Base-by-base conservation (phyloP, 352 stramenopile species). In the Globisporangium lucens region DNA sequence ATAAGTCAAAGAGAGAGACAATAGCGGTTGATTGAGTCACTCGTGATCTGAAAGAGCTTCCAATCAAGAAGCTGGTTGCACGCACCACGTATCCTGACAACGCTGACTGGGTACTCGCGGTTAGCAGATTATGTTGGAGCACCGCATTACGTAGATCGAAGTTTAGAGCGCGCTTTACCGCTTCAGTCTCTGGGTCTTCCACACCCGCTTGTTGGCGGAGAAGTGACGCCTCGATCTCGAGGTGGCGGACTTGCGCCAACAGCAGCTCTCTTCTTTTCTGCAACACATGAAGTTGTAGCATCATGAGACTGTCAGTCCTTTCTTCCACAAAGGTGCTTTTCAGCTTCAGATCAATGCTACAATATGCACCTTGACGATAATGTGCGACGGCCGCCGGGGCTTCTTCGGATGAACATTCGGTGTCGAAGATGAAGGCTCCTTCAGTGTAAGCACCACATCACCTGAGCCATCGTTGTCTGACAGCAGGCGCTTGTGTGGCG, bases 81-180 rank as follows among this genome's bases (percentile, higher is more conserved):
- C 47, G 27, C 17, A 68, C 63, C 36, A 55, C 30, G 43, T 43
- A 68, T 9, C 63, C 53, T 33, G 63, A 62, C 35, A 68, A 30
- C 30, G 46, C 30, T 5, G 55, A 56, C 55, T 68, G 55, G 0
- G 22, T 15, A 5, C 6, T 57, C 2, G 63, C 63, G 24, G 62
- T 49, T 4, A 47, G 9, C n/a, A 68, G 27, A 27, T 68, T 29
- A 0, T 56, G 27, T 17, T 68, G 63, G 20, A 58, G 36, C 2
- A 63, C 38, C 3, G 63, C 63, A 4, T 63, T 43, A 2, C 29
- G 55, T 4, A 68, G 53, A 12, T 62, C 51, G 2, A 52, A 15
- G 17, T 33, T 38, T 8, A 61, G 5, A n/a, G 49, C 35, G 24
- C 20, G 13, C 9, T 30, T 57, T 8, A 27, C 4, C 30, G 30